Conservation (phyloP, 2,329 filamentous ascomycete genomes). For the Alternaria ventricosa region DNA sequence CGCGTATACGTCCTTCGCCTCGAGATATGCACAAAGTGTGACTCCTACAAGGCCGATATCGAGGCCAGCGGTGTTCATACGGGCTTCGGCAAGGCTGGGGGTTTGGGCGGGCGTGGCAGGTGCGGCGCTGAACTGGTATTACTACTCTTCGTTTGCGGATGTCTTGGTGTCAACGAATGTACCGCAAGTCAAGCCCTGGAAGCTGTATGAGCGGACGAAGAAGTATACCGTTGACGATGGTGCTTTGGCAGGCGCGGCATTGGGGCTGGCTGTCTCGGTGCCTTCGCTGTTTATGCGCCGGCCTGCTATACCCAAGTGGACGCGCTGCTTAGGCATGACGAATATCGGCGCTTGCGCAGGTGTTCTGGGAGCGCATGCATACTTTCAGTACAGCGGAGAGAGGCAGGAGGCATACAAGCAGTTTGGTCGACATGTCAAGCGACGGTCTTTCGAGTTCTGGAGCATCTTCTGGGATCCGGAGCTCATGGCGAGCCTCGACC, state of each 20-base stretch:
- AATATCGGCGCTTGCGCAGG: conserved; percentile 36
- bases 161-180: conserved; percentile 12
- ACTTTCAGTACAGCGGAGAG: conserved; percentile 38
- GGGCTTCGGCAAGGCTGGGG: conserved; percentile 30
- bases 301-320: conserved; percentile 29
- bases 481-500: conserved; percentile 32
- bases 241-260: conserved; percentile 28
- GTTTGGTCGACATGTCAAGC: conserved; percentile 21
- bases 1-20: conserved; percentile 32
- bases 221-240: conserved; percentile 37
- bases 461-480: conserved; percentile 33
- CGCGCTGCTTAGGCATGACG: conserved; percentile 30
- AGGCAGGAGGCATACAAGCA: conserved; percentile 29
- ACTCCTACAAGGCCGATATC: conserved; percentile 14
- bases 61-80: conserved; percentile 28
- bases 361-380: conserved; percentile 28
- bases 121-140: conserved; percentile 34
- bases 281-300: conserved; percentile 30
- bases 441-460: conserved; percentile 33
- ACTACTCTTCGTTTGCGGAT: conserved; percentile 27
- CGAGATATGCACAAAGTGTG: conserved; percentile 20
- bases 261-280: conserved; percentile 30
- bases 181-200: conserved; percentile 21
- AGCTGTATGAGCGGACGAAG: conserved; percentile 33
- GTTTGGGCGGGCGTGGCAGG: conserved; percentile 27